Conservation (phyloP, 768 basidiomycete species). For the Amanita brunnescens region DNA sequence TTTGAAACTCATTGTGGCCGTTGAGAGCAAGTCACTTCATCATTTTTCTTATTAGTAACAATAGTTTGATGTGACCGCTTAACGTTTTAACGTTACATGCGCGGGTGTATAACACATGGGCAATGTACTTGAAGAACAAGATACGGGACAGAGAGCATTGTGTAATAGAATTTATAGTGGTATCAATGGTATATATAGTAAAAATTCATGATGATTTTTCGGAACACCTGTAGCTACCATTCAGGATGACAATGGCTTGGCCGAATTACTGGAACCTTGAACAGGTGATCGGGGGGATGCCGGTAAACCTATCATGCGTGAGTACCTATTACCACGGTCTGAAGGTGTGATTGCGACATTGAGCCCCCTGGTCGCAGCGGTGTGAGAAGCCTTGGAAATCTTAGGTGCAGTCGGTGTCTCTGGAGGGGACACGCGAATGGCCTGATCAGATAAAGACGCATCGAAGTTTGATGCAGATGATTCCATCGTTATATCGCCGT, state of each 20-base stretch:
- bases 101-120: neutral
- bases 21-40: neutral
- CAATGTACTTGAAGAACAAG: neutral
- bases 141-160: neutral
- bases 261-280: neutral
- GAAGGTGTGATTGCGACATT: slow-evolving; percentile 46
- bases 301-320: slow-evolving; percentile 58
- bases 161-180: slow-evolving; percentile 12
- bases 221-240: neutral
- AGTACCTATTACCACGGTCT: slow-evolving; percentile 54
- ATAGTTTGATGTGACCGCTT: neutral
- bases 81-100: neutral
- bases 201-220: slow-evolving; percentile 8
- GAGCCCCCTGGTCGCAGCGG: slow-evolving; percentile 64
- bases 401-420: slow-evolving; percentile 33
- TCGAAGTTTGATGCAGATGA: slow-evolving; percentile 35
- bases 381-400: slow-evolving; percentile 44
- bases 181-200: slow-evolving; percentile 31
- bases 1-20: slow-evolving; percentile 67
- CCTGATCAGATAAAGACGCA: slow-evolving; percentile 18
- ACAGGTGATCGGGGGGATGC: slow-evolving; percentile 39
- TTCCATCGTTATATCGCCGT: slow-evolving; percentile 46
- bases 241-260: neutral
- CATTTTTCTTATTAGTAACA: too few species aligned
- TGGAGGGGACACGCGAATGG: slow-evolving; percentile 26